Percentiles rank a stretch among this genome's conserved stretches.
These are phyloP conservation scores for Aspergillus persii DNA, from an alignment of 2,329 filamentous ascomycete genomes.

Conservation along the genomic window DNA sequence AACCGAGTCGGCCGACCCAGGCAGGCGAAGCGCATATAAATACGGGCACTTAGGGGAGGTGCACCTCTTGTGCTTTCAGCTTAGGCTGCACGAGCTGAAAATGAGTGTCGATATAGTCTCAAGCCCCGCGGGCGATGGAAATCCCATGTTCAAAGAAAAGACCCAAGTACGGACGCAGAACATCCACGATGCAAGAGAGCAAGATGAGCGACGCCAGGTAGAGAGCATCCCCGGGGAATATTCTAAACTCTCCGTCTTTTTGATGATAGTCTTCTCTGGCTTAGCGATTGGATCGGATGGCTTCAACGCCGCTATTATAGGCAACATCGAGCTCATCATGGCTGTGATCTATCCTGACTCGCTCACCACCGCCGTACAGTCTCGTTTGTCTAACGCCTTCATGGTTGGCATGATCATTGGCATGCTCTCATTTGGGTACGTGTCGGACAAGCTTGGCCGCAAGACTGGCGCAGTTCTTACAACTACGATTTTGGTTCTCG, in stretches of 20 bases:
- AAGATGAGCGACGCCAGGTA: background rate
- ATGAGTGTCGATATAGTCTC: background rate
- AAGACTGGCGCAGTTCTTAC: slow-evolving; percentile 50
- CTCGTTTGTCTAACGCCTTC: slow-evolving; percentile 55
- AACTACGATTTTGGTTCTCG: slow-evolving; percentile 48
- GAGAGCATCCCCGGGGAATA: slow-evolving; percentile 4
- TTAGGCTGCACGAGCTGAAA: background rate
- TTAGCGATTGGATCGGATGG: slow-evolving; percentile 37
- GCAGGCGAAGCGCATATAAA: background rate
- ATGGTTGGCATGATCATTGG: slow-evolving; percentile 58
- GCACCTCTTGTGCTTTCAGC: background rate
- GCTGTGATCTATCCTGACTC: slow-evolving; percentile 21
- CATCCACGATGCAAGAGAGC: background rate
- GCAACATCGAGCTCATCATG: slow-evolving; percentile 44
- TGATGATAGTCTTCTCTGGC: slow-evolving; percentile 36
- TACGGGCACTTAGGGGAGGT: background rate
- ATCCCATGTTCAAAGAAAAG: background rate
- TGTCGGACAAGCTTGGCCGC: slow-evolving; percentile 51
- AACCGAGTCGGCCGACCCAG: background rate
- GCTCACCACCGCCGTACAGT: slow-evolving; percentile 23
- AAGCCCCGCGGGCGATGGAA: background rate
- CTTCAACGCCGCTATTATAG: slow-evolving; percentile 37
- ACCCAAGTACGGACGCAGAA: background rate
- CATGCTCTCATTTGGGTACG: slow-evolving; percentile 54
- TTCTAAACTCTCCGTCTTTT: slow-evolving; percentile 26